Conservation (phyloP, 2,329 filamentous ascomycete genomes). For the Exserohilum rostratum region DNA sequence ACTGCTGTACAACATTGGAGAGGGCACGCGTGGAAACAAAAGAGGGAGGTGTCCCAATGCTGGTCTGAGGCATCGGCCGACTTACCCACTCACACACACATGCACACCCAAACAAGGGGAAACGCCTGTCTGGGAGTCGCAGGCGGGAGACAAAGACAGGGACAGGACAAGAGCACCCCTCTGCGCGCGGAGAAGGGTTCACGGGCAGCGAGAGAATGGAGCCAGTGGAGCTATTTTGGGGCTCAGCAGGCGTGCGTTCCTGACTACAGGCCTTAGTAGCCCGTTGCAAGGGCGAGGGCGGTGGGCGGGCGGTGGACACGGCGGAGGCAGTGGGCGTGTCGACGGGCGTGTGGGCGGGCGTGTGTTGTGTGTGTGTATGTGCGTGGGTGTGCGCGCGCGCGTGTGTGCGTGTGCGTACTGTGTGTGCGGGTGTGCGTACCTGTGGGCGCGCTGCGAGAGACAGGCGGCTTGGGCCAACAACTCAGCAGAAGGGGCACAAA, state of each 20-base stretch:
- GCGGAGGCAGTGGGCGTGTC: not conserved
- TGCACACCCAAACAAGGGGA: slow-evolving; percentile 10
- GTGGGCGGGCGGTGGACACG: slow-evolving; percentile 3
- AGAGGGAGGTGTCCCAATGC: slow-evolving; percentile 27
- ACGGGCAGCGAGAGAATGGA: slow-evolving; percentile 7
- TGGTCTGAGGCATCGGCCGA: slow-evolving; percentile 10
- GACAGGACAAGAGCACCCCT: not conserved
- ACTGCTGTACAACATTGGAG: slow-evolving; percentile 44
- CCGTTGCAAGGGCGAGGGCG: slow-evolving; percentile 24
- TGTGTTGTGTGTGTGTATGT: too few relatives aligned
- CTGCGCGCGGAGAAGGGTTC: slow-evolving; percentile 9
- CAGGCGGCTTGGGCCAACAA: slow-evolving; percentile 11
- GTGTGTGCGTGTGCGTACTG: not conserved
- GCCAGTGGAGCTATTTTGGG: slow-evolving; percentile 30
- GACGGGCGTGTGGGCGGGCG: not conserved
- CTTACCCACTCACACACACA: slow-evolving; percentile 32
- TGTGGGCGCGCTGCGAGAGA: not conserved
- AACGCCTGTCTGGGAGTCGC: slow-evolving; percentile 9
- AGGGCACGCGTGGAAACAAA: slow-evolving; percentile 42
- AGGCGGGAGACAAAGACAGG: slow-evolving; percentile 24
- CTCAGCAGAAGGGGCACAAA: slow-evolving; percentile 8
- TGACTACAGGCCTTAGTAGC: slow-evolving; percentile 26
- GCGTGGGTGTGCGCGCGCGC: too few relatives aligned
- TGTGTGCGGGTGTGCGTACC: not conserved
- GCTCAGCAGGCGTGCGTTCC: slow-evolving; percentile 28